Evolutionary conservation across 1,139 yeast genomes (phyloP).

Genomic region (Pichia sp.): DNA sequence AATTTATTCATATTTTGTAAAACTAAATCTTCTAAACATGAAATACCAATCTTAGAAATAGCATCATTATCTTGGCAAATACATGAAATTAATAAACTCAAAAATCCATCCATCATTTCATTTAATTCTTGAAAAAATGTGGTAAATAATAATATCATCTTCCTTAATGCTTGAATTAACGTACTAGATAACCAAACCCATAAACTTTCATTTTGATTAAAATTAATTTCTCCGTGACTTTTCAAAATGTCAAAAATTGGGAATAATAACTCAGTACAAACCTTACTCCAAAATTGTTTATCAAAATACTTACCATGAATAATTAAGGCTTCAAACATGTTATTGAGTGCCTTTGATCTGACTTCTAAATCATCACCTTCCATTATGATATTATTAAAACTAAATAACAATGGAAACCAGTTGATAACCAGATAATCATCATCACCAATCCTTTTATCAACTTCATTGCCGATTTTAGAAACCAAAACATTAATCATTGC

Average conservation of each 20-base stretch:
- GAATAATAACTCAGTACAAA: constrained; percentile 72
- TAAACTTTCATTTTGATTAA: constrained; percentile 63
- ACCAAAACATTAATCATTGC: constrained; percentile 67
- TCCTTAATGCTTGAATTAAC: constrained; percentile 87
- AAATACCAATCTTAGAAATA: constrained; percentile 87
- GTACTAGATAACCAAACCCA: constrained; percentile 97
- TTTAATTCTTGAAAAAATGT: constrained; percentile 72
- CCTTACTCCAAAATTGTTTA: constrained; percentile 70
- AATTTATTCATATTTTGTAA: constrained; percentile 69
- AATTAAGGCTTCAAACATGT: constrained; percentile 72
- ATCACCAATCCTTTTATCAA: constrained; percentile 16
- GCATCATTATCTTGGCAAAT: constrained; percentile 96
- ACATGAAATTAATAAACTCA: constrained; percentile 74
- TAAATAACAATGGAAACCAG: constrained; percentile 80
- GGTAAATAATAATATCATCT: constrained; percentile 75
- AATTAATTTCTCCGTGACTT: constrained; percentile 66
- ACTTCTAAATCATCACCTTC: constrained; percentile 92
- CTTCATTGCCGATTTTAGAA: constrained; percentile 44
- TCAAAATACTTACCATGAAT: constrained; percentile 75
- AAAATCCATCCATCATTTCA: constrained; percentile 66
- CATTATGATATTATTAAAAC: constrained; percentile 86
- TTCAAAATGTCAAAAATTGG: constrained; percentile 84
- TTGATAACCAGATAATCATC: constrained; percentile 41
- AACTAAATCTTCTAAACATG: constrained; percentile 75
- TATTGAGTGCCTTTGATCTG: constrained; percentile 78